Evolutionary conservation across 345 rosid genomes (phyloP).

Genomic region (Citrus trifoliata): DNA sequence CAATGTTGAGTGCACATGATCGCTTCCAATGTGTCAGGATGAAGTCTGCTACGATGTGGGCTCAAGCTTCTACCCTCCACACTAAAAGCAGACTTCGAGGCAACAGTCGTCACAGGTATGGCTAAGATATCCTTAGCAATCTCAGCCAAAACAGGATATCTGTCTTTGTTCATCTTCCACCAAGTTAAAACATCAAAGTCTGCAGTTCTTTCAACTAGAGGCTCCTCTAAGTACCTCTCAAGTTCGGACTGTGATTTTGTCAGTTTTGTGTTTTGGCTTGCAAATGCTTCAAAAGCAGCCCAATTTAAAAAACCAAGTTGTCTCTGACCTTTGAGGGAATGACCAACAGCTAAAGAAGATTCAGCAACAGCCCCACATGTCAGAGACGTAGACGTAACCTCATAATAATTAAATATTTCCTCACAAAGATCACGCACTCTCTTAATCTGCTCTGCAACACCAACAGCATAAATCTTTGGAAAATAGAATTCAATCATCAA

Average conservation of each 20-base stretch:
- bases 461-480: not conserved
- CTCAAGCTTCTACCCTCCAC: not conserved
- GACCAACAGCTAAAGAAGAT: not conserved
- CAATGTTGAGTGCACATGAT: not conserved
- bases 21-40: not conserved
- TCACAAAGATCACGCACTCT: not conserved
- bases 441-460: not conserved
- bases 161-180: not conserved
- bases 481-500: not conserved
- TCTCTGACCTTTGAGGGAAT: not conserved
- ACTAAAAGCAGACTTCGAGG: not conserved
- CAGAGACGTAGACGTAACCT: not conserved
- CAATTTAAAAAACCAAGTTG: too few species aligned
- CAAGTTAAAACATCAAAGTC: not conserved
- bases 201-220: not conserved
- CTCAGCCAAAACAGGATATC: not conserved
- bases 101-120: not conserved
- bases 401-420: not conserved
- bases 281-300: not conserved
- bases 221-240: not conserved
- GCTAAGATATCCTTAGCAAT: not conserved
- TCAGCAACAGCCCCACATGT: not conserved
- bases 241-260: not conserved
- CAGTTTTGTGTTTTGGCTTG: not conserved
- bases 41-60: not conserved